phyloP scores from a whole-genome alignment of 2,329 filamentous ascomycete species.

The Mollisia scopiformis region DNA sequence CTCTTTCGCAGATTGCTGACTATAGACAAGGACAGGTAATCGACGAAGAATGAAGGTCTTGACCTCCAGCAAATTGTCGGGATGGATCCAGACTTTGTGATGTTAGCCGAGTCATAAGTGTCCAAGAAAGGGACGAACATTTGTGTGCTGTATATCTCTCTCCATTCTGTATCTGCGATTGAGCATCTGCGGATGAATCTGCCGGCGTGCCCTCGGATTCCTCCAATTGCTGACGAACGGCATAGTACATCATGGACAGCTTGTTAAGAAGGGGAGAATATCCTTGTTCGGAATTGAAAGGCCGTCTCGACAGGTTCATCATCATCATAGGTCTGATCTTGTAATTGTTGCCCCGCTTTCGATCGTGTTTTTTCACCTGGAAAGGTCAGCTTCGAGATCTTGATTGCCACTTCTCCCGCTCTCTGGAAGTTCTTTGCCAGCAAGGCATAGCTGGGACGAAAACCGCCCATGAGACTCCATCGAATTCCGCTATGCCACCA shows the following conservation, averaged over 20 bases:
- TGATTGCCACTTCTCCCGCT: too few relatives aligned
- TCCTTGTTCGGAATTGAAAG: slow-evolving; percentile 89
- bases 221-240: slow-evolving; percentile 83
- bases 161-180: slow-evolving; percentile 61
- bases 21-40: slow-evolving; percentile 90
- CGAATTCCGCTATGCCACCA: background rate
- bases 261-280: slow-evolving; percentile 90
- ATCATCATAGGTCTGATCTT: slow-evolving; percentile 90
- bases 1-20: slow-evolving; percentile 81
- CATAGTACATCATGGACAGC: slow-evolving; percentile 94
- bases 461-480: too few relatives aligned
- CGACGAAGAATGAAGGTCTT: slow-evolving; percentile 94
- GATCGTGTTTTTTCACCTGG: slow-evolving; percentile 86
- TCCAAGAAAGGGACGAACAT: slow-evolving; percentile 55
- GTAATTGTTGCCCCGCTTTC: slow-evolving; percentile 84
- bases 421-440: background rate
- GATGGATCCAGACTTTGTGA: slow-evolving; percentile 83
- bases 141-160: slow-evolving; percentile 86
- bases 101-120: slow-evolving; percentile 35
- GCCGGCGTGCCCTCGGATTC: slow-evolving; percentile 47
- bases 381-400: background rate
- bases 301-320: slow-evolving; percentile 82
- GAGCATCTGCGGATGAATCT: slow-evolving; percentile 39
- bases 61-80: slow-evolving; percentile 93
- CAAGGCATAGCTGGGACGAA: background rate